phyloP scores from a whole-genome alignment of 257 asterid genomes.

The Coffea eugenioides region DNA sequence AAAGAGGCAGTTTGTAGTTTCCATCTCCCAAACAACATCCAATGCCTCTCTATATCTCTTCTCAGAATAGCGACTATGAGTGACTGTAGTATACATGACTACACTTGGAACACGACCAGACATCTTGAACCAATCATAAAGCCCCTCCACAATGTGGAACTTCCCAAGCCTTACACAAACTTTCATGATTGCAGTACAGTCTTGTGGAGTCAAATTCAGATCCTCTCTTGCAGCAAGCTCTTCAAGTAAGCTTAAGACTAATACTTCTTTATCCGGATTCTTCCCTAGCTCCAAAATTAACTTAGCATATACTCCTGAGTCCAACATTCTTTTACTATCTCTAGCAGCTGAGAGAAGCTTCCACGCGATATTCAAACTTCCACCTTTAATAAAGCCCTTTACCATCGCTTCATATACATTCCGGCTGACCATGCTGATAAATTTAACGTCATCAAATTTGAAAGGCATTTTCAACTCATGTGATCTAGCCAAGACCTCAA shows the following conservation, averaged over 20 bases:
- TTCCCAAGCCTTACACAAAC: slow-evolving; percentile 53
- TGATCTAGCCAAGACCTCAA: slow-evolving; percentile 70
- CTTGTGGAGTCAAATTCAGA: slow-evolving; percentile 53
- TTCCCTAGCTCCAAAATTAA: slow-evolving; percentile 62
- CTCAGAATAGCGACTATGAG: slow-evolving; percentile 59
- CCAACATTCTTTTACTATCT: slow-evolving; percentile 46
- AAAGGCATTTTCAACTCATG: slow-evolving; percentile 66
- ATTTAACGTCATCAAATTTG: slow-evolving; percentile 37
- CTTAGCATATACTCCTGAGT: slow-evolving; percentile 60
- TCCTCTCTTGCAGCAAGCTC: slow-evolving; percentile 82
- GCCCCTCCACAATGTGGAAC: slow-evolving; percentile 64
- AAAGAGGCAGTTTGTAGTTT: slow-evolving; percentile 54
- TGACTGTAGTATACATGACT: slow-evolving; percentile 76
- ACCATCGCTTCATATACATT: slow-evolving; percentile 70
- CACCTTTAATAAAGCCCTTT: slow-evolving; percentile 68
- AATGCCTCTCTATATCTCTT: slow-evolving; percentile 63
- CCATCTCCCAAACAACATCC: slow-evolving; percentile 86
- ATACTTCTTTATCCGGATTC: slow-evolving; percentile 49
- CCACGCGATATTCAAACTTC: slow-evolving; percentile 57
- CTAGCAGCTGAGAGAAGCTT: slow-evolving; percentile 60
- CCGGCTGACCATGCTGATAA: slow-evolving; percentile 53
- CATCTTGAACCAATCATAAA: slow-evolving; percentile 65
- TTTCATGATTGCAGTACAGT: slow-evolving; percentile 78
- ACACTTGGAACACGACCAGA: slow-evolving; percentile 51
- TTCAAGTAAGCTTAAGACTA: slow-evolving; percentile 50